Evolutionary conservation across 306 rosid species (phyloP).

Genomic region (Acacia crassicarpa): DNA sequence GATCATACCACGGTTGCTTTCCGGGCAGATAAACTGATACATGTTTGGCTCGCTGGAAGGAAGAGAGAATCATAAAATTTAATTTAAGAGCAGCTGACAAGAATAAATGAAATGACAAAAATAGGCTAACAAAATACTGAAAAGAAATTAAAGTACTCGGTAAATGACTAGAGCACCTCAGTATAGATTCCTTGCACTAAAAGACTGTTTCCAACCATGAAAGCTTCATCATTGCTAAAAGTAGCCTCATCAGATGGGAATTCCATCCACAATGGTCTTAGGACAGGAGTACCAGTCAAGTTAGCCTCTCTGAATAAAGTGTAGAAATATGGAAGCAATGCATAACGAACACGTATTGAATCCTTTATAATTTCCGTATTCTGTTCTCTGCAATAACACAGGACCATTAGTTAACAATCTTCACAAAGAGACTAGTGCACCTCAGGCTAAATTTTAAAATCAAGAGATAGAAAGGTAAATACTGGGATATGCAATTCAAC

Average conservation of each 20-base stretch:
- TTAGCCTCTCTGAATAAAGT: slow-evolving; percentile 93
- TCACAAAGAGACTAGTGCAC: slow-evolving; percentile 15
- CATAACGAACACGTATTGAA: slow-evolving; percentile 80
- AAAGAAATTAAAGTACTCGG: slow-evolving; percentile 14
- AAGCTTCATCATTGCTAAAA: slow-evolving; percentile 89
- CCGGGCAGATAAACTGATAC: slow-evolving; percentile 89
- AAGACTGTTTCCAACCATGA: slow-evolving; percentile 90
- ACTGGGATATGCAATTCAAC: background rate
- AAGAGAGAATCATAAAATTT: slow-evolving; percentile 17
- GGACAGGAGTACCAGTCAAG: slow-evolving; percentile 79
- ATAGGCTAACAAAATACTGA: background rate
- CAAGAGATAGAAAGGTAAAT: slow-evolving; percentile 4
- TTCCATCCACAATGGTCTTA: slow-evolving; percentile 97
- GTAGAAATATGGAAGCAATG: slow-evolving; percentile 86
- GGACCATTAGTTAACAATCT: slow-evolving; percentile 25
- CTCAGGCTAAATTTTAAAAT: slow-evolving; percentile 15
- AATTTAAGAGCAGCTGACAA: slow-evolving; percentile 20
- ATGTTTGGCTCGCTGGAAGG: slow-evolving; percentile 65
- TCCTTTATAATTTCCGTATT: slow-evolving; percentile 79
- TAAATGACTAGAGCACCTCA: slow-evolving; percentile 59
- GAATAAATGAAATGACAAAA: slow-evolving; percentile 1
- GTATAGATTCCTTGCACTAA: slow-evolving; percentile 93
- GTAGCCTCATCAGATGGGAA: slow-evolving; percentile 93
- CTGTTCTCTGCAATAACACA: slow-evolving; percentile 64
- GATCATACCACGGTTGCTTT: slow-evolving; percentile 82